Conservation (phyloP, 768 basidiomycete species). For the Pulveroboletus frians region DNA sequence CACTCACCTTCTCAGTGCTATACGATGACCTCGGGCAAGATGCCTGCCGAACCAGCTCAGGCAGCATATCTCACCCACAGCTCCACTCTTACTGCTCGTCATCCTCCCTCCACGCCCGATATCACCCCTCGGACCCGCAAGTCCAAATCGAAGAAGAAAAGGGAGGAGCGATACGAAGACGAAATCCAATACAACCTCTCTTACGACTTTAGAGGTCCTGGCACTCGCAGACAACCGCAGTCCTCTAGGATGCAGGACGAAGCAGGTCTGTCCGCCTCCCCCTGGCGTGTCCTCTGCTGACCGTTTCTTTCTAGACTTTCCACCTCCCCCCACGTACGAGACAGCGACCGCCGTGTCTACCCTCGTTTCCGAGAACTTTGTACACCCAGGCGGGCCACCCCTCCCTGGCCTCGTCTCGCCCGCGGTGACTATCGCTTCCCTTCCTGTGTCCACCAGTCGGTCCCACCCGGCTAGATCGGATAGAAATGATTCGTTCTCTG, state of each 20-base stretch:
- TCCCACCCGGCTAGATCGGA: slow-evolving; percentile 16
- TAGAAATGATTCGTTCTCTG: slow-evolving; percentile 21
- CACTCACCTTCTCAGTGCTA: slow-evolving; percentile 31
- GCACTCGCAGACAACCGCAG: slow-evolving; percentile 23
- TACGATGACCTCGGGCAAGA: slow-evolving; percentile 34
- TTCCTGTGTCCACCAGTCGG: slow-evolving; percentile 12
- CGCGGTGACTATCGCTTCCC: slow-evolving; percentile 22
- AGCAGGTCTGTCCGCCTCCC: slow-evolving; percentile 22
- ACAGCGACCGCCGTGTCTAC: slow-evolving; percentile 41
- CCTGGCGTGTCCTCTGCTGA: background rate
- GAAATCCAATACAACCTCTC: slow-evolving; percentile 33
- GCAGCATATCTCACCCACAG: slow-evolving; percentile 52
- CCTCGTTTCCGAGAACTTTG: slow-evolving; percentile 38
- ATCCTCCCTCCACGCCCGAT: slow-evolving; percentile 47
- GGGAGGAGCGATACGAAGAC: slow-evolving; percentile 43
- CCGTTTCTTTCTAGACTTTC: slow-evolving; percentile 45
- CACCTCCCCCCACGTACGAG: slow-evolving; percentile 74
- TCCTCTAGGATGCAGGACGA: slow-evolving; percentile 28
- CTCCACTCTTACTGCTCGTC: slow-evolving; percentile 49
- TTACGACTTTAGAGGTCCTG: slow-evolving; percentile 28
- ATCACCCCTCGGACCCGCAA: slow-evolving; percentile 40
- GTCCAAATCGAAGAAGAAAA: slow-evolving; percentile 40
- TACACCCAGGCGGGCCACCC: slow-evolving; percentile 25
- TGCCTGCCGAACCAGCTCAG: slow-evolving; percentile 27
- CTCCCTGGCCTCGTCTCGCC: slow-evolving; percentile 24